These are phyloP conservation scores for Nitzschia putrida DNA, from an alignment of 108 stramenopile genomes.

Conservation along the genomic window DNA sequence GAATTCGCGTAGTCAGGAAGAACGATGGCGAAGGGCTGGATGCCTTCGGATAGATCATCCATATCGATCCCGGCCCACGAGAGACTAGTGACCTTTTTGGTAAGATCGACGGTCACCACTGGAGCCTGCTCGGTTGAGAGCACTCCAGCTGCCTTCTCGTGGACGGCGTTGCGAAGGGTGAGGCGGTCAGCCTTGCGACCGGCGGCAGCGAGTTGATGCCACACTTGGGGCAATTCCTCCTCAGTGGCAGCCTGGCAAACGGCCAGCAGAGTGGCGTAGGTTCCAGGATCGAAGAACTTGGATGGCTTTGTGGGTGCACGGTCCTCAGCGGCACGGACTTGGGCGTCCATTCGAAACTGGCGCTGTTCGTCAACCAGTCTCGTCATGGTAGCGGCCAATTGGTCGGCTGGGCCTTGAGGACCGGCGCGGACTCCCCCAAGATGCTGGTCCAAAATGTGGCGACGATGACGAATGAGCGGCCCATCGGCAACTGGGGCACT, in stretches of 20 bases:
- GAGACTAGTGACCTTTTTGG: conserved; percentile 3
- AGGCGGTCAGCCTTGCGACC: conserved; percentile 1
- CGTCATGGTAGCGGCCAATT: neutral
- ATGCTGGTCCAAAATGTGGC: neutral
- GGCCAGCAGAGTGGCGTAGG: neutral
- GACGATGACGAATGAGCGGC: neutral
- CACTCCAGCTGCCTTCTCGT: neutral
- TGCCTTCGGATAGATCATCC: conserved; percentile 11
- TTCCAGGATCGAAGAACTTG: neutral
- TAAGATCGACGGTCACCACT: conserved; percentile 1
- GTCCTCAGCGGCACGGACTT: neutral
- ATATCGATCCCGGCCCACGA: conserved; percentile 2
- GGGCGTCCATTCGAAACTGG: neutral
- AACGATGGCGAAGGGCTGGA: conserved; percentile 8
- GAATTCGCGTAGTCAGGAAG: conserved; percentile 6
- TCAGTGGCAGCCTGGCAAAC: neutral
- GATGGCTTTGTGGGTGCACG: neutral
- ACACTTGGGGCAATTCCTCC: neutral
- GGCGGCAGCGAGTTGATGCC: neutral
- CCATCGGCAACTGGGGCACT: neutral
- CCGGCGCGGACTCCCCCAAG: neutral
- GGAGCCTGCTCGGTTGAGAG: neutral
- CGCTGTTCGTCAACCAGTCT: neutral
- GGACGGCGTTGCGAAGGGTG: neutral
- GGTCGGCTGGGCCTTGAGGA: neutral